These are phyloP conservation scores for Pythium phragmitis DNA, from an alignment of 352 stramenopile species.

Conservation along the genomic window DNA sequence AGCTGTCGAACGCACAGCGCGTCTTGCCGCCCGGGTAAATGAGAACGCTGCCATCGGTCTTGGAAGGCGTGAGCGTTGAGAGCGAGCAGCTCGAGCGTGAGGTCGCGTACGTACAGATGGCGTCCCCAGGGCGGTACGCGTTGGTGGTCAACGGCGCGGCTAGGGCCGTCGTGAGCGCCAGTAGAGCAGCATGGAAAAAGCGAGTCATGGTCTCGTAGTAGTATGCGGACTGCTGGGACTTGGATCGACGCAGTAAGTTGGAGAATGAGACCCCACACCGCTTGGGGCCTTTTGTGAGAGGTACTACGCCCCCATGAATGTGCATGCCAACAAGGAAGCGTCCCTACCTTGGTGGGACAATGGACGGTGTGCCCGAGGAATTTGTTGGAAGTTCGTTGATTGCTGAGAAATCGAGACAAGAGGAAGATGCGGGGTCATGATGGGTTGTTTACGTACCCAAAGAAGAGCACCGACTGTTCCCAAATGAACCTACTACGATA, in stretches of 20 bases:
- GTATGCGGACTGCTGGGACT: background rate
- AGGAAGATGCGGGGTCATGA: no score
- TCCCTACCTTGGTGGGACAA: no score
- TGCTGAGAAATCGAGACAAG: no score
- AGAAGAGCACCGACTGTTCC: no score
- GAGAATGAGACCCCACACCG: background rate
- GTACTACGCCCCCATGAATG: no score
- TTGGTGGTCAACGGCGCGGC: background rate
- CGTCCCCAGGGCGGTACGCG: conserved; percentile 13
- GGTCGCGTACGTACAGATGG: conserved; percentile 17
- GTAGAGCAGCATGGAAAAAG: background rate
- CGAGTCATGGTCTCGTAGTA: background rate
- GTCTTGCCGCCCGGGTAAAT: conserved; percentile 52
- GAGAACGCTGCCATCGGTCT: conserved; percentile 29
- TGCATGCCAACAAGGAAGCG: no score
- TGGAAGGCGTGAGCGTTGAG: conserved; percentile 9
- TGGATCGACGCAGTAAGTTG: conserved; percentile 6
- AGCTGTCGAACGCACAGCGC: conserved; percentile 48
- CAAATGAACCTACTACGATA: no score
- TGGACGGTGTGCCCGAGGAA: no score
- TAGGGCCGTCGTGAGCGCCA: background rate
- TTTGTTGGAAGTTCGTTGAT: no score
- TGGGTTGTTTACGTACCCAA: no score
- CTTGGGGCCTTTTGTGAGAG: no score
- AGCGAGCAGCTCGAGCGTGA: conserved; percentile 14